Conservation (phyloP, 176 grass and related monocot genomes). For the Oryza meyeriana region DNA sequence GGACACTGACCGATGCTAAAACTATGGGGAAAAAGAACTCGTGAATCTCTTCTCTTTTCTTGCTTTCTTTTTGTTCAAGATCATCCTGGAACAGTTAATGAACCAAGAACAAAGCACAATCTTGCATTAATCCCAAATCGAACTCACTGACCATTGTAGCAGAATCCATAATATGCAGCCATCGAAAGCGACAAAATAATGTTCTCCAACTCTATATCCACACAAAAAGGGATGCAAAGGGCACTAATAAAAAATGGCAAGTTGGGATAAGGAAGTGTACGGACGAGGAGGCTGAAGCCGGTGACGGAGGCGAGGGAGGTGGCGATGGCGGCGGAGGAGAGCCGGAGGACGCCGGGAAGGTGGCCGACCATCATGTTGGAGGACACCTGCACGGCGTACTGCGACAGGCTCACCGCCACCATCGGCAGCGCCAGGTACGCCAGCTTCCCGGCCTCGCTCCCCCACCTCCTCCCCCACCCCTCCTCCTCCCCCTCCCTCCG, state of each 20-base stretch:
- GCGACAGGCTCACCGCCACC: slow-evolving; percentile 48
- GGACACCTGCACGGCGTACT: slow-evolving; percentile 64
- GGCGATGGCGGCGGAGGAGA: slow-evolving; percentile 78
- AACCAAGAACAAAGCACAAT: not conserved
- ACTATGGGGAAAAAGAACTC: not conserved
- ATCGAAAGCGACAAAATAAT: not conserved
- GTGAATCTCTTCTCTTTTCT: not conserved
- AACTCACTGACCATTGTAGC: not conserved
- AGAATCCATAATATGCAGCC: not conserved
- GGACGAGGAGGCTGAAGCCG: slow-evolving; percentile 96
- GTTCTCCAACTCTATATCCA: not conserved
- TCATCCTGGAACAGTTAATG: not conserved
- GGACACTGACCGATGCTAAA: not conserved
- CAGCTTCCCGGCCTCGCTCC: slow-evolving; percentile 26
- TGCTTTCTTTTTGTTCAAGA: not conserved
- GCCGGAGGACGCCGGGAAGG: slow-evolving; percentile 72
- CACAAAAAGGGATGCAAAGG: not conserved
- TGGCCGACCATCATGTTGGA: slow-evolving; percentile 97
- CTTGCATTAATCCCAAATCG: not conserved
- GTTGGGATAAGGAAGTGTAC: not conserved
- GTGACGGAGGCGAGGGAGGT: slow-evolving; percentile 78
- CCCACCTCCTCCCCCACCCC: slow-evolving; percentile 10
- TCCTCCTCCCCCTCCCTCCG: not conserved
- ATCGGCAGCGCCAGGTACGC: slow-evolving; percentile 60
- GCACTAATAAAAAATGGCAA: no score